Evolutionary conservation across 2,329 filamentous ascomycete genomes (phyloP), one percentile per base, ranked within the genome.

Genomic region (Colletotrichum musicola): DNA sequence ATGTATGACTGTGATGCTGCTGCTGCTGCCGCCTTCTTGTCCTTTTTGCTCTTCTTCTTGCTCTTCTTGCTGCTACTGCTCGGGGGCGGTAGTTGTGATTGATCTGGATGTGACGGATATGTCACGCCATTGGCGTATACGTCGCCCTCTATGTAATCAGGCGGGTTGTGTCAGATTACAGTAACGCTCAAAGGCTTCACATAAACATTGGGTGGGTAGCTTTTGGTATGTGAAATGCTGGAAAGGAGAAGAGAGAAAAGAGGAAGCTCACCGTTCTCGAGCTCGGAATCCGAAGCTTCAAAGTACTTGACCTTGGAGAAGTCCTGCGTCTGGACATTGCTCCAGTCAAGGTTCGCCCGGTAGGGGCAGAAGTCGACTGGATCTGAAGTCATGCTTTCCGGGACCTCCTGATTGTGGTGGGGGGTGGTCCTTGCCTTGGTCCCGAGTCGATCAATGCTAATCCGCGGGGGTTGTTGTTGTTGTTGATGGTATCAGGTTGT

Each of bases 301-400:
- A 78, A 79, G 72, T 79, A 84, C 70, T 82, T 76, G 58, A 84
- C 74, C 38, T 82, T 77, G 69, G 80, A 81, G 75, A 81, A 84
- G 73, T 84, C 75, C 70, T 81, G 79, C 68, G 76, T 80, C 72
- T 83, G 78, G 64, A 84, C 76, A 71, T 79, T 72, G 67, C 74
- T 73, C 71, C 74, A 80, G 73, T 80, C 77, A 75, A 81, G 66
- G 70, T 79, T 77, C 65, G 80, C 73, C 79, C 82, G 77, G 61
- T 76, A 75, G 51, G 81, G 78, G 78, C 80, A 81, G 74, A 76
- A 78, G 62, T 81, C 77, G 70, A 81, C 75, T 61, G 73, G 75
- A 69, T 75, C 76, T 73, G 75, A 75, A 75, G 74, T 83, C 82
- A 83, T 84, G 83, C 81, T 83, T 80, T 25, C 74, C 70, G 51